Evolutionary conservation across 2,329 filamentous ascomycete genomes (phyloP).

Genomic region (Ophiocordyceps robertsii): DNA sequence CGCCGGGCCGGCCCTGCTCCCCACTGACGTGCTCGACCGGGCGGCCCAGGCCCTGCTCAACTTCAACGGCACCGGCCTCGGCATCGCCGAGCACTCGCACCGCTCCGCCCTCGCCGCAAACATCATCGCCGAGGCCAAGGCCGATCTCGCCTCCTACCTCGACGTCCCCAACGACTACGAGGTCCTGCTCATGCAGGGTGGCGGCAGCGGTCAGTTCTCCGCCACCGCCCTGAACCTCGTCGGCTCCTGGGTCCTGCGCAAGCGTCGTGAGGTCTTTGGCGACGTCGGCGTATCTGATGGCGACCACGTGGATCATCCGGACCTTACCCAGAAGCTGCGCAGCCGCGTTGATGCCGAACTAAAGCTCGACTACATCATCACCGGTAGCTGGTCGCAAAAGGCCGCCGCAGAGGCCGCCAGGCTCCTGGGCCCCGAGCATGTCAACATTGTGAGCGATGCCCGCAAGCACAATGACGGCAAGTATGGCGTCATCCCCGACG

Average conservation of each 20-base stretch:
- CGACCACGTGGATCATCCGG: constrained; percentile 31
- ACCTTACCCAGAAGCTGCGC: constrained; percentile 44
- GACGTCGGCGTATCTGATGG: constrained; percentile 38
- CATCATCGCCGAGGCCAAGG: constrained; percentile 69
- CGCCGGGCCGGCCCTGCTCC: constrained; percentile 77
- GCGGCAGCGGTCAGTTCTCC: constrained; percentile 76
- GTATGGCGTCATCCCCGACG: constrained; percentile 71
- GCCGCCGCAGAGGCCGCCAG: constrained; percentile 71
- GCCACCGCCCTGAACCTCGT: constrained; percentile 77
- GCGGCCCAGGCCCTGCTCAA: constrained; percentile 70
- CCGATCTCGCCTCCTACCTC: constrained; percentile 57
- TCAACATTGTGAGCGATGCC: constrained; percentile 67
- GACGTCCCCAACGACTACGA: constrained; percentile 82
- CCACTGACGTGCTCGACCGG: constrained; percentile 64
- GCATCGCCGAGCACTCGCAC: constrained; percentile 82
- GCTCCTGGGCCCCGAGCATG: constrained; percentile 61
- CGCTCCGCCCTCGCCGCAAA: constrained; percentile 65
- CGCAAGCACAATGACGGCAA: constrained; percentile 55
- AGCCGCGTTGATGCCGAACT: constrained; percentile 55
- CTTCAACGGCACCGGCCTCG: constrained; percentile 68
- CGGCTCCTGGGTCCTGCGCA: constrained; percentile 64
- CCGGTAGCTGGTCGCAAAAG: constrained; percentile 80
- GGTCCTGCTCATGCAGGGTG: constrained; percentile 75
- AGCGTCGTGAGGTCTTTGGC: constrained; percentile 44
- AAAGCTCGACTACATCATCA: constrained; percentile 80